These are phyloP conservation scores for Plasmodium sp. DNA, from an alignment of 169 alveolate species.

Conservation along the genomic window DNA sequence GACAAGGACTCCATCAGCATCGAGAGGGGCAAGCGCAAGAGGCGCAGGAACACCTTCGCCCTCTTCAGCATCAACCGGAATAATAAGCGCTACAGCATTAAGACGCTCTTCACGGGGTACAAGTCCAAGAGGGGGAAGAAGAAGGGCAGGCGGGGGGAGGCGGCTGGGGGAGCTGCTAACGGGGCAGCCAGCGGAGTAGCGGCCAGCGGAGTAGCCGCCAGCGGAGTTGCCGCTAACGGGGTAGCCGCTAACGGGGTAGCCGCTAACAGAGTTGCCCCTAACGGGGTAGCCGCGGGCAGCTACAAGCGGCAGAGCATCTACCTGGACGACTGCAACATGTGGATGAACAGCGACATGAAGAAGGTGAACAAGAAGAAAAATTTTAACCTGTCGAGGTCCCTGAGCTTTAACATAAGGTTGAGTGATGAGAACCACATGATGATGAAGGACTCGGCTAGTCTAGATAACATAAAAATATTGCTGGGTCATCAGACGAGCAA, in stretches of 20 bases:
- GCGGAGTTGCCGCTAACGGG: no score
- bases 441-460: slow-evolving; percentile 43
- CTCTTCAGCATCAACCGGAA: neutral
- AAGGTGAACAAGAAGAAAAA: slow-evolving; percentile 4
- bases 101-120: neutral
- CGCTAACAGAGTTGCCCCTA: neutral
- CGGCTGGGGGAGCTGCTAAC: no score
- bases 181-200: no score
- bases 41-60: slow-evolving; percentile 12
- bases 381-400: slow-evolving; percentile 19
- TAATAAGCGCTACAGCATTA: slow-evolving; percentile 16
- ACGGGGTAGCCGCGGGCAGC: neutral
- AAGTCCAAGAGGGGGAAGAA: slow-evolving; percentile 7
- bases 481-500: slow-evolving; percentile 35
- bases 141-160: neutral
- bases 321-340: slow-evolving; percentile 59
- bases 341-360: slow-evolving; percentile 40
- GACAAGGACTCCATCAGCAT: slow-evolving; percentile 23
- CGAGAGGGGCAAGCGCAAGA: slow-evolving; percentile 5
- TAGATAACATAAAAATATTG: slow-evolving; percentile 2
- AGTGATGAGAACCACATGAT: slow-evolving; percentile 20
- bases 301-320: slow-evolving; percentile 34
- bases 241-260: neutral
- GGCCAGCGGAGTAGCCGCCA: no score
- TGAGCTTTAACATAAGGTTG: slow-evolving; percentile 20